A percentile compares a stretch with the other conserved stretches of the same genome.
These are phyloP conservation scores for Eucalyptus curtisii DNA, from an alignment of 345 rosid species.

Conservation along the genomic window DNA sequence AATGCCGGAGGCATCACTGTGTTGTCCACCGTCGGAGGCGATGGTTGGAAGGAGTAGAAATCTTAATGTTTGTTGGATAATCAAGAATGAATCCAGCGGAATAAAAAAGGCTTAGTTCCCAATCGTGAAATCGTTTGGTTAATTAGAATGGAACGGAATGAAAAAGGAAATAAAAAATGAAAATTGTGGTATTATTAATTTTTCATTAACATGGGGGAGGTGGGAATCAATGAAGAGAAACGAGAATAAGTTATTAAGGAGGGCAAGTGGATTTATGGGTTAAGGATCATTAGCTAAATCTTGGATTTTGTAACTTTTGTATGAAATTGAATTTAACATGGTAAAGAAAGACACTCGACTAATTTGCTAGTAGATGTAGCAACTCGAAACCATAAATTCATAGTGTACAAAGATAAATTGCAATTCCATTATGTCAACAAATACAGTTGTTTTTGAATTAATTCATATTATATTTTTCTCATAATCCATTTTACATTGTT, in stretches of 20 bases:
- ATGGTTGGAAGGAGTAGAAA: not conserved
- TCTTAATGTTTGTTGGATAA: not conserved
- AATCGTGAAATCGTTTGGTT: not conserved
- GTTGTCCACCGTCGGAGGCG: not conserved
- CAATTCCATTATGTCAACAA: not conserved
- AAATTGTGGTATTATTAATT: not conserved
- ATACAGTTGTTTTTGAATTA: too few species aligned
- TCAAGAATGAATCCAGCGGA: not conserved
- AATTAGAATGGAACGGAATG: not conserved
- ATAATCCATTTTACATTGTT: not conserved
- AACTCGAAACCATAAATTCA: not conserved
- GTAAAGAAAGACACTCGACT: not conserved
- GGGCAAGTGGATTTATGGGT: not conserved
- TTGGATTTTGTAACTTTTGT: not conserved
- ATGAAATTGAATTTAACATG: not conserved
- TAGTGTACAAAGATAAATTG: not conserved
- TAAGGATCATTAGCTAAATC: not conserved
- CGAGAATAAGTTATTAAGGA: not conserved
- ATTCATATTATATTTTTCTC: not conserved
- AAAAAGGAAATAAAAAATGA: not conserved
- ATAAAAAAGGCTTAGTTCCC: not conserved
- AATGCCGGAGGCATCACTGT: not conserved
- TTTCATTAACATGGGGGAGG: not conserved
- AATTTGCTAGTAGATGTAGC: not conserved
- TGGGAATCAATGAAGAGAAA: not conserved